Percentiles rank a stretch among this genome's conserved stretches.
Evolutionary conservation across 345 rosid species (phyloP).

Genomic region (Iberis pinnata): DNA sequence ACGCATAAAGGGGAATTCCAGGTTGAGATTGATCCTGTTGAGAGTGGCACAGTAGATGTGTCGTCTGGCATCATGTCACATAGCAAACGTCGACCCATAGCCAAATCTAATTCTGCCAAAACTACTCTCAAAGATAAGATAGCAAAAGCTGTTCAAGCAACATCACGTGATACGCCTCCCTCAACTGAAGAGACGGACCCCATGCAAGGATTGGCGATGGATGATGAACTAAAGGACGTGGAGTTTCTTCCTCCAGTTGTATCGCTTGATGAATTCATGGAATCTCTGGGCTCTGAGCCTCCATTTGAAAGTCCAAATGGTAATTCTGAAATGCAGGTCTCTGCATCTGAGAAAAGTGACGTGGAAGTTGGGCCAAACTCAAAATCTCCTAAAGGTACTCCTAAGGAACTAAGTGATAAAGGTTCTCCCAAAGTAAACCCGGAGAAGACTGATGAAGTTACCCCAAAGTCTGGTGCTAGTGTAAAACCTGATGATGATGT

Average conservation of each 20-base stretch:
- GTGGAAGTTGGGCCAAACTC: slow-evolving; percentile 22
- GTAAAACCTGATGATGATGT: slow-evolving; percentile 22
- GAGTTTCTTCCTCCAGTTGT: slow-evolving; percentile 92
- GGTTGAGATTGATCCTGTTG: slow-evolving; percentile 70
- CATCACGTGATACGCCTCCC: slow-evolving; percentile 43
- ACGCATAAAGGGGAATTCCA: slow-evolving; percentile 97
- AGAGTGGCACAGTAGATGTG: slow-evolving; percentile 52
- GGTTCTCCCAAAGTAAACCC: slow-evolving; percentile 18
- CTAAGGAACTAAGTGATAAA: slow-evolving; percentile 27
- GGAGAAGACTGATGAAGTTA: slow-evolving; percentile 16
- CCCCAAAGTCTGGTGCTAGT: slow-evolving; percentile 11
- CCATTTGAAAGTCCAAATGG: slow-evolving; percentile 65
- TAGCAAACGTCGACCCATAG: slow-evolving; percentile 24
- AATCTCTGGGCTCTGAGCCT: slow-evolving; percentile 81
- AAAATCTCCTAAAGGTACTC: slow-evolving; percentile 31
- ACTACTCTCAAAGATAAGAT: slow-evolving; percentile 33
- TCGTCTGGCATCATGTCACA: slow-evolving; percentile 45
- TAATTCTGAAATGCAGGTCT: slow-evolving; percentile 27
- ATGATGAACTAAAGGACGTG: slow-evolving; percentile 70
- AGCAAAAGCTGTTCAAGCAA: slow-evolving; percentile 24
- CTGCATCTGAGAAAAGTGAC: slow-evolving; percentile 39
- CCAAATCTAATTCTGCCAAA: slow-evolving; percentile 26
- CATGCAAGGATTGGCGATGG: slow-evolving; percentile 52
- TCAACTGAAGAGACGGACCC: slow-evolving; percentile 43
- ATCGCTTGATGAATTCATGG: slow-evolving; percentile 92